Evolutionary conservation across 768 basidiomycete genomes (phyloP), one percentile per base, ranked within the genome.

Genomic region (Zangia roseola): DNA sequence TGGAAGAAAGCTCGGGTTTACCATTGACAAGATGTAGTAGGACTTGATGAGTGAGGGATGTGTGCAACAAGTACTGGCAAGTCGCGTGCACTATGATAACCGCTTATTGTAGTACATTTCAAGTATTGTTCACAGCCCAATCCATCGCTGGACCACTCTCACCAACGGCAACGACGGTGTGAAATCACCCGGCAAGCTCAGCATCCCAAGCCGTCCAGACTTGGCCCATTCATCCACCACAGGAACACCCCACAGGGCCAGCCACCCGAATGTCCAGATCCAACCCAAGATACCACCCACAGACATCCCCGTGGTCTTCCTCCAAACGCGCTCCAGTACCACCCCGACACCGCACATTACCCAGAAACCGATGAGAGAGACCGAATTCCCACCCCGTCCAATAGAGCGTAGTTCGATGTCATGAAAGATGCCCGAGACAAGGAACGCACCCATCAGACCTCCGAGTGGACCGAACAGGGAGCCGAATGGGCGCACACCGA

Each of bases 351-450:
- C 74, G 62, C 74, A 78, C 61, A 81, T 65, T 42, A 82, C 40
- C 63, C 84, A 87, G 59, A 79, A 84, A 1, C 75, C 77, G 0
- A 69, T 64, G 12, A 79, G 58, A 17, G 45, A 47, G 13, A 43
- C 16, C 28, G 76, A 72, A 30, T 81, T 78, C 1, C 72, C 69
- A 13, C 81, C 80, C 28, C 69, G 68, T 1, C 76, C 79, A 73
- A 82, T 70, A 0, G 80, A 77, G 73, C 80, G 82, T 36, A 80
- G 43, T 10, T 78, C 81, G 12, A 77, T 40, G 55, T 76, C 71
- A 53, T 88, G 86, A 17, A 86, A 60, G 5, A 82, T 37, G 14
- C 74, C 83, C 1, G 86, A 87, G 6, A 76, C 53, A 3, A 79
- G 46, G 59, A 87, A 88, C 2, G 75, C 76, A 5, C 82, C 83